Percentiles rank a stretch among this genome's conserved stretches.
These are phyloP conservation scores for Protomyces lactucae-debilis DNA, from an alignment of 1,139 yeast genomes.

Conservation along the genomic window DNA sequence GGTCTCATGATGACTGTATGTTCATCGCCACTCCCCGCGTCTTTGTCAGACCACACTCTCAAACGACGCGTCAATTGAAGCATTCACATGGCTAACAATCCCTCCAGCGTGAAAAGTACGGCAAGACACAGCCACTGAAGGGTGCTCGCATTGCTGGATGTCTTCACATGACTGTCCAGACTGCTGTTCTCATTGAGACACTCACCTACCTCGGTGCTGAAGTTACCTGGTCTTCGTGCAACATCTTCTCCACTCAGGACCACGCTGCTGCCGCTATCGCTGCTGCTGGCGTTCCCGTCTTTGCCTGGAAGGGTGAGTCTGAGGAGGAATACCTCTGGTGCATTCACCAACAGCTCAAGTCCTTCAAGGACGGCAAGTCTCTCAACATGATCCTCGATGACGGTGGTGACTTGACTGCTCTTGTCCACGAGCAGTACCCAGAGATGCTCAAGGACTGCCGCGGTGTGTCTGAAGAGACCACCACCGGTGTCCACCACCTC, in stretches of 20 bases:
- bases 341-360: slow-evolving; percentile 97
- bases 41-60: neutral
- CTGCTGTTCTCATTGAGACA: slow-evolving; percentile 98
- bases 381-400: slow-evolving; percentile 97
- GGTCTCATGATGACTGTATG: slow-evolving; percentile 86
- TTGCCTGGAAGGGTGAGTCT: slow-evolving; percentile 99
- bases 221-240: slow-evolving; percentile 99
- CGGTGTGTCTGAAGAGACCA: slow-evolving; percentile 99
- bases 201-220: slow-evolving; percentile 98
- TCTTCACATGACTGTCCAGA: slow-evolving; percentile 98
- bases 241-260: slow-evolving; percentile 92
- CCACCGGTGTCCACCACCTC: slow-evolving; percentile 99
- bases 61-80: neutral
- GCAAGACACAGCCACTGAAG: slow-evolving; percentile 86
- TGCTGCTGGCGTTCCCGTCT: slow-evolving; percentile 98
- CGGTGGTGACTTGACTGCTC: slow-evolving; percentile 98
- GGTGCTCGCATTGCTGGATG: slow-evolving; percentile 97
- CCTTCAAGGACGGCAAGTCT: slow-evolving; percentile 95
- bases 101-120: slow-evolving; percentile 69
- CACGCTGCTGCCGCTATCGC: slow-evolving; percentile 92
- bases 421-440: slow-evolving; percentile 97
- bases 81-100: neutral
- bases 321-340: slow-evolving; percentile 99
- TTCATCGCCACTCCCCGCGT: neutral
- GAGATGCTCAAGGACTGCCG: slow-evolving; percentile 92